Base-by-base conservation (phyloP, 768 basidiomycete species). In the Tubosaeta sp. region DNA sequence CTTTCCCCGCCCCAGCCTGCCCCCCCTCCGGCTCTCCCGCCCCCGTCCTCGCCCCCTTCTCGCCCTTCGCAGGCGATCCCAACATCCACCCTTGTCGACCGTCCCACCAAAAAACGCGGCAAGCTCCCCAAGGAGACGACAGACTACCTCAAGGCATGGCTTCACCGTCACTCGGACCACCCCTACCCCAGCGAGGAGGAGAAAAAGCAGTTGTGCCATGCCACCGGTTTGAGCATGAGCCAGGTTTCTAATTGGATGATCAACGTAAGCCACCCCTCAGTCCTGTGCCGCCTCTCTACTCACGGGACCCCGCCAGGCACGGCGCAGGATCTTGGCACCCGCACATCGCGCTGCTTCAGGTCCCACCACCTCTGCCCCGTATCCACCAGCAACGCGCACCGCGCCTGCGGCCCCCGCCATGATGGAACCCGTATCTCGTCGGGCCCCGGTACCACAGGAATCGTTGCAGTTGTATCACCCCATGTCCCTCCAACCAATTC, bases 231-330 rank as follows among this genome's bases (percentile, higher is more conserved):
- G 57, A 88, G 84, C 72, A 92, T 92, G 88, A 83, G 79, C 70
- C 90, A 93, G 69, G 88, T 92, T 1, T 90, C 88, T 48, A 92
- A 92, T 67, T 92, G 90, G 90, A 92, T 92, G 90, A 92, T 92
- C 64, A 92, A 92, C 61, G 90, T 81, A 50, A 47, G 81, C 72
- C 53, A 17, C 39, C 71, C 75, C 8, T 54, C 46, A 51, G 31
- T 51, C 44, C 22, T 47, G 42, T 51, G 33, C 53, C 48, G 42
- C 35, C 49, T 37, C 50, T 63, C 27, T 46, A 53, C 51, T 43
- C 55, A 57, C 54, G n/a, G 26, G 50, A 44, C 52, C 51, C 48
- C 50, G 55, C 32, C 64, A 91, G 88, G 88, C 88, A 58, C 80
- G 88, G 22, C 81, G 88, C 55, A 83, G 88, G 59, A 91, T 91